Conservation (phyloP, 495 filamentous ascomycete genomes). For the Terfezia claveryi region DNA sequence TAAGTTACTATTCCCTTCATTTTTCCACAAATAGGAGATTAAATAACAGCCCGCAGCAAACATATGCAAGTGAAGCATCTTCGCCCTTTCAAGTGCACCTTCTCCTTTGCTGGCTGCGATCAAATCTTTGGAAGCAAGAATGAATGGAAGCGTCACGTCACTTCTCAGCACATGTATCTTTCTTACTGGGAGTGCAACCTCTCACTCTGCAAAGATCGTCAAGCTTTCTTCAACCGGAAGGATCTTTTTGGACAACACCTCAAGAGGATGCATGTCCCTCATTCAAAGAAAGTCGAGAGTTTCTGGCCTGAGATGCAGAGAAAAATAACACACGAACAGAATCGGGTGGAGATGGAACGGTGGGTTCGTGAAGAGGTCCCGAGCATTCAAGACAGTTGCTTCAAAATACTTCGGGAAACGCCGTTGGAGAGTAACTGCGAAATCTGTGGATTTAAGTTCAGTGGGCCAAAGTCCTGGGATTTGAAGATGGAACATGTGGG, state of each 20-base stretch:
- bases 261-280: conserved; percentile 66
- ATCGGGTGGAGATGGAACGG: neutral
- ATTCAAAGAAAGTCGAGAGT: conserved; percentile 20
- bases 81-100: conserved; percentile 60
- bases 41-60: conserved; percentile 1
- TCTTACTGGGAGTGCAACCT: conserved; percentile 64
- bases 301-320: no score
- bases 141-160: conserved; percentile 88
- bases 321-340: no score
- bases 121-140: conserved; percentile 83
- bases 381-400: conserved; percentile 34
- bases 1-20: no score
- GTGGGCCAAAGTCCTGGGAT: conserved; percentile 49
- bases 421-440: conserved; percentile 44
- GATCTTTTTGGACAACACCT: conserved; percentile 85
- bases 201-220: conserved; percentile 29
- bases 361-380: conserved; percentile 4
- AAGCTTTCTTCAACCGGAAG: conserved; percentile 72
- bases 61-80: conserved; percentile 32
- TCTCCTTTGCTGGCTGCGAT: conserved; percentile 58
- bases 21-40: no score
- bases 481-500: conserved; percentile 80
- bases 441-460: conserved; percentile 41
- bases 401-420: conserved; percentile 33
- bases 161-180: conserved; percentile 57